These are phyloP conservation scores for Phytophthora multivora DNA, from an alignment of 352 stramenopile species.

Conservation along the genomic window DNA sequence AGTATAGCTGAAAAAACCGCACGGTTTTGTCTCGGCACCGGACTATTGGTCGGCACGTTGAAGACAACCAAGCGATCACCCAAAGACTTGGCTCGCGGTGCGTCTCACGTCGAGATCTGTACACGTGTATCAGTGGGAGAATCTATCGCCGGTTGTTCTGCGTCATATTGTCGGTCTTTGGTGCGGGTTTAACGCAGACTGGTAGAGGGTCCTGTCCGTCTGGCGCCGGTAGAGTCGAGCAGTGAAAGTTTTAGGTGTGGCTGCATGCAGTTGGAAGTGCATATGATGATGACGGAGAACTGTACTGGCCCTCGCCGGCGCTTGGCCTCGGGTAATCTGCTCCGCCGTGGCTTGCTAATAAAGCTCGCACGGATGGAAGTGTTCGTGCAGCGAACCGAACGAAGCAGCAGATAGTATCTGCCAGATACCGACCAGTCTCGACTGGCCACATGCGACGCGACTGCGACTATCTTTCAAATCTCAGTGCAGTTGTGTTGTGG, in stretches of 20 bases:
- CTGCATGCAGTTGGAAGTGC: background rate
- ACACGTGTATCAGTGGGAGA: background rate
- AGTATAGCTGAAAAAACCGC: background rate
- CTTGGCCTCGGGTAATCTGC: background rate
- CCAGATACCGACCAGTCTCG: too few relatives aligned
- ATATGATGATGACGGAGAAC: background rate
- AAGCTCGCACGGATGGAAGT: too few relatives aligned
- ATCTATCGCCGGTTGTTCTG: too few relatives aligned
- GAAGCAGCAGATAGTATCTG: too few relatives aligned
- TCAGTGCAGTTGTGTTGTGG: too few relatives aligned
- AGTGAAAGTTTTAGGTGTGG: background rate
- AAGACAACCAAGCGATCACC: conserved; percentile 1
- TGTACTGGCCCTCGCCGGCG: background rate
- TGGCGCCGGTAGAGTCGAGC: background rate
- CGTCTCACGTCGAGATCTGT: background rate
- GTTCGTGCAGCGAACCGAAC: too few relatives aligned
- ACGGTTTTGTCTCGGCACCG: background rate
- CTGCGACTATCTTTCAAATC: too few relatives aligned
- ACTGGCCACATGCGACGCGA: too few relatives aligned
- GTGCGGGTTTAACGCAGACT: background rate
- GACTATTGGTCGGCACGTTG: background rate
- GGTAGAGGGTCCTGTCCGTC: background rate
- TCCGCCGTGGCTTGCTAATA: background rate
- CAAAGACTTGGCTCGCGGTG: background rate
- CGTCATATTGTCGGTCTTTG: background rate